Percentiles rank a stretch among this genome's conserved stretches.
Evolutionary conservation across 345 rosid species (phyloP).

Genomic region (Microthlaspi erraticum): DNA sequence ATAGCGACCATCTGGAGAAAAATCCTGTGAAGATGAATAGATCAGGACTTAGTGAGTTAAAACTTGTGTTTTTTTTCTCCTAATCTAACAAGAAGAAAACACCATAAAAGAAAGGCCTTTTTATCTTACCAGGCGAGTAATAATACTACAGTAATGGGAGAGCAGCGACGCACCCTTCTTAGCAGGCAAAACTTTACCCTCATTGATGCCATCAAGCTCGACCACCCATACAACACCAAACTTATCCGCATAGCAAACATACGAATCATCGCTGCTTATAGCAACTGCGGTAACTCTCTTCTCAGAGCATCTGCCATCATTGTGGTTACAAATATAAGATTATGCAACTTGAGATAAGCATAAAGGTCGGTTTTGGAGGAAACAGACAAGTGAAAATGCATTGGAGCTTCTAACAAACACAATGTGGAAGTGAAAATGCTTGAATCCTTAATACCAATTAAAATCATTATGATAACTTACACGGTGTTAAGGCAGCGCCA

Average conservation of each 20-base stretch:
- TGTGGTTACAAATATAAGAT: neutral
- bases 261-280: slow-evolving; percentile 62
- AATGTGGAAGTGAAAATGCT: too few relatives aligned
- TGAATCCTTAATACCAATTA: neutral
- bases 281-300: slow-evolving; percentile 92
- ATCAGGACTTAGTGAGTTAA: slow-evolving; percentile 11
- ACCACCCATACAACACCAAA: slow-evolving; percentile 97
- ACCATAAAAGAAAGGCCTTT: neutral
- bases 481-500: slow-evolving; percentile 76
- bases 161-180: slow-evolving; percentile 73
- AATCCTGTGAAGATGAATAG: slow-evolving; percentile 59
- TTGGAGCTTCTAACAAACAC: too few relatives aligned
- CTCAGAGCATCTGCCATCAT: slow-evolving; percentile 65
- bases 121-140: slow-evolving; percentile 73
- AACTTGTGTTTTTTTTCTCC: neutral
- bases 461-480: slow-evolving; percentile 49
- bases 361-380: neutral
- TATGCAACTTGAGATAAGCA: neutral
- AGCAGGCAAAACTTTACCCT: slow-evolving; percentile 44
- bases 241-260: slow-evolving; percentile 90
- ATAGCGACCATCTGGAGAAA: slow-evolving; percentile 79
- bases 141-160: slow-evolving; percentile 96
- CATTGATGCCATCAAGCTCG: slow-evolving; percentile 54
- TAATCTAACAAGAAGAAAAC: neutral
- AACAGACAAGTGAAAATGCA: neutral